Base-by-base conservation (phyloP, 2,329 filamentous ascomycete genomes). In the Calonectria pauciramosa region DNA sequence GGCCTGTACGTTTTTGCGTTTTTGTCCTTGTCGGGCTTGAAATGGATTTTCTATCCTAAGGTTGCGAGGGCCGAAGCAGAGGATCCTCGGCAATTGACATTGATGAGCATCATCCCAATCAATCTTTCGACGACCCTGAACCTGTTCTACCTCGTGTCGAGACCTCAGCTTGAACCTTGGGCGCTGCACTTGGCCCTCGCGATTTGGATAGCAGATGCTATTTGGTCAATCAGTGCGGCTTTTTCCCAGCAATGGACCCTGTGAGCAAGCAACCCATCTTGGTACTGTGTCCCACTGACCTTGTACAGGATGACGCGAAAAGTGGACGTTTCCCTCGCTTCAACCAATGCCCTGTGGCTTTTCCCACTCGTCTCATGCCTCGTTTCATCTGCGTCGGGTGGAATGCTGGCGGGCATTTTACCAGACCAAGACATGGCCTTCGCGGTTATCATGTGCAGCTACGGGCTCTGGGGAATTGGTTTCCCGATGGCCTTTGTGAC, bases 291-390 rank as follows among this genome's bases (percentile, higher is more conserved):
- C 26, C 16, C 2, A 10, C 28, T 56, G 7, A 56, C 9, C 6
- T 6, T n/a, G 18, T 4, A 23, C 13, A 41, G 56, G 3, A 20
- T 63, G 7, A 28, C n/a, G 0, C 14, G 18, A 34, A 51, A 34
- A 3, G 2, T 4, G 8, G 28, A 49, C 23, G 16, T 36, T 30
- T 32, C 20, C 0, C 13, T 44, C 1, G 5, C 3, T 2, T 44
- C 18, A 7, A 18, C 41, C 4, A 93, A 91, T 1, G 91, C 91
- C 0, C 87, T 88, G 0, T 91, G 91, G 82, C 86, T 94, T 0
- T 85, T 94, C 11, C 92, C 92, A 1, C 90, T 94, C 32, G 91
- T 92, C 2, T 87, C 91, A 1, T 88, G 90, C 1, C 90, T 94
- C 44, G 91, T 94, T 41, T 90, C 91, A 1, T 86, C 92, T 0